Evolutionary conservation across 2,329 filamentous ascomycete genomes (phyloP), one percentile per base, ranked within the genome.

Genomic region (Camptophora hylomeconis): DNA sequence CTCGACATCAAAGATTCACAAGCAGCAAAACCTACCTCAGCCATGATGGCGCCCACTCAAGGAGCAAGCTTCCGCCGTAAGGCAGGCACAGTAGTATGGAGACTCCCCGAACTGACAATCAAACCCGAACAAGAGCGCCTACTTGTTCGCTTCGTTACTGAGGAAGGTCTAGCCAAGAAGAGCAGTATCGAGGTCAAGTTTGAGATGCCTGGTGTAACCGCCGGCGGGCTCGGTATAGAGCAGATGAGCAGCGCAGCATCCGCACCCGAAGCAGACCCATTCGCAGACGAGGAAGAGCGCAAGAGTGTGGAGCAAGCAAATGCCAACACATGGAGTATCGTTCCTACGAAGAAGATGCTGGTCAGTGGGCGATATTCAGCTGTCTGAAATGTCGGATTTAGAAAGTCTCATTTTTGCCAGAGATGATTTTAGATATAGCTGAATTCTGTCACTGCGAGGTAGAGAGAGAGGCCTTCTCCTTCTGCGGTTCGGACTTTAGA

Each of bases 151-250:
- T 80, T 98, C 43, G 60, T 76, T 14, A 81, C 80, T 0, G 77
- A 86, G 18, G 65, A 72, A 28, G 35, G 37, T 17, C 72, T 72
- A 44, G 75, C 80, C 0, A 73, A 72, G 38, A 71, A 80, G 4
- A 83, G 84, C 0, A 74, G 72, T 30, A 68, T 92, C 6, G 87
- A 98, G 51, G 81, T 81, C 1, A 66, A 76, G 32, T 94, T 86
- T 74, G 84, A 93, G 50, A 59, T 78, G 13, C 51, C 60, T 2
- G 60, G 67, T 20, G 56, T 67, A 17, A 56, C 58, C 1, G 69
- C 69, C 1, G 78, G 72, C 40, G 74, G 73, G 7, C 69, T 94
- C 32, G 75, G 72, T 4, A 61, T 84, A 54, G 51, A 63, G 38
- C 39, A 50, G 32, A 33, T 52, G 30, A 44, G 49, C 23, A 26